These are phyloP conservation scores for Leccinum fallax DNA, from an alignment of 1,284 basidiomycete genomes.

Conservation along the genomic window DNA sequence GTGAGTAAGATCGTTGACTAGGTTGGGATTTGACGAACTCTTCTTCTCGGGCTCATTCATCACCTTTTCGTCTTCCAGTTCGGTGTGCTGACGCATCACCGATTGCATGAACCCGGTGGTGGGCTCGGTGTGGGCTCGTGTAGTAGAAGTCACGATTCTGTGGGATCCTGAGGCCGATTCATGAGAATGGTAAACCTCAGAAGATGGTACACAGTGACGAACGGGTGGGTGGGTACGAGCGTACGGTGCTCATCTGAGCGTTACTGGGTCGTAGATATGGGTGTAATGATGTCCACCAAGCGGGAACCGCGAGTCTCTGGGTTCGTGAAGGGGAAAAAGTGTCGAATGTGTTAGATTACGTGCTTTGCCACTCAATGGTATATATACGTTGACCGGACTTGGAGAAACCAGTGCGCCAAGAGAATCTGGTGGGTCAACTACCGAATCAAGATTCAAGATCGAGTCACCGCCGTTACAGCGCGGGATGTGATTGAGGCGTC, in stretches of 20 bases:
- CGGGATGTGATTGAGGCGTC: neutral
- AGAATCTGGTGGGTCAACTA: neutral
- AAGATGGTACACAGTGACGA: neutral
- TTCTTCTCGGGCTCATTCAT: slow-evolving; percentile 18
- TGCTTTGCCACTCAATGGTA: neutral
- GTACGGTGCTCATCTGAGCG: slow-evolving; percentile 16
- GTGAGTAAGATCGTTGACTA: neutral
- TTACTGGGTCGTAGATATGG: slow-evolving; percentile 1
- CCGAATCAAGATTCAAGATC: neutral
- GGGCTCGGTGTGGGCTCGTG: slow-evolving; percentile 25
- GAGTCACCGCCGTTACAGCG: neutral
- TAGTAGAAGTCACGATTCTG: slow-evolving; percentile 17
- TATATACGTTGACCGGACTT: slow-evolving; percentile 6
- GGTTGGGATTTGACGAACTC: slow-evolving; percentile 16
- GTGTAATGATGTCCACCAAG: slow-evolving; percentile 6
- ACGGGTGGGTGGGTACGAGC: slow-evolving; percentile 12
- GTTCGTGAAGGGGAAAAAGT: slow-evolving; percentile 8
- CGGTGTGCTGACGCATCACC: slow-evolving; percentile 13
- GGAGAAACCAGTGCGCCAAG: slow-evolving; percentile 20
- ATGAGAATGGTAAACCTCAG: slow-evolving; percentile 7
- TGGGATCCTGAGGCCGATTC: slow-evolving; percentile 11
- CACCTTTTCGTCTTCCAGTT: slow-evolving; percentile 19
- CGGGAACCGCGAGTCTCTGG: slow-evolving; percentile 7
- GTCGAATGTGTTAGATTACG: neutral
- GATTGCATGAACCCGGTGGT: slow-evolving; percentile 22